Evolutionary conservation across 495 filamentous ascomycete species (phyloP), one percentile per base, ranked within the genome.

Genomic region (Neurospora sp.): DNA sequence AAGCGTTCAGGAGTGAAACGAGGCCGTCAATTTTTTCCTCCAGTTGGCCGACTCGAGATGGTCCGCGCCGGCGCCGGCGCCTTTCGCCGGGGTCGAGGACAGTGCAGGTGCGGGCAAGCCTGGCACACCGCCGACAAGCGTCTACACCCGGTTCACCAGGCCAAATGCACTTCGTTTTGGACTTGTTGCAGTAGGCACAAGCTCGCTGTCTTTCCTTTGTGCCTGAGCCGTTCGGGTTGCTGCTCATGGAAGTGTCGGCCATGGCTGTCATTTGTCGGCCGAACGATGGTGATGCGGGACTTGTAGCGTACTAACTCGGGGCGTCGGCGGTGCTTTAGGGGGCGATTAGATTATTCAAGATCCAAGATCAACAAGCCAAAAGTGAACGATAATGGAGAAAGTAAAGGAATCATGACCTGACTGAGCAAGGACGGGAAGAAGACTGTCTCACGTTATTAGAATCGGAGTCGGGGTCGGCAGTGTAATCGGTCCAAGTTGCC

Each of bases 11-110:
- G 5, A 80, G 73, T 2, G 76, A 77, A 65, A 80, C 74, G 44
- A 80, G 73, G 37, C 79, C 76, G 59, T 80, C 79, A n/a, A 80
- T 73, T 75, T 79, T 80, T 39, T 78, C 70, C 59, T 80, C 79
- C 3, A 80, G 74, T 31, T 79, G 73, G 44, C 76, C 78, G 8
- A 79, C 76, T 8, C 77, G 77, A 22, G 22, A 22, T 22, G 22
- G 22, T 22, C 22, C 22, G 22, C 22, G 22, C 22, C 22, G 22
- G 22, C 22, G 22, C 22, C 22, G 22, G 22, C 22, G 22, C 22
- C 22, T 70, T 27, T 71, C 70, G 18, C 65, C 68, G 12, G 70
- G 42, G 7, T 74, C 35, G 10, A 70, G 70, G 37, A 72, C 38
- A 16, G n/a, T n/a, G n/a, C n/a, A n/a, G n/a, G n/a, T n/a, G n/a